A percentile compares a stretch with the other conserved stretches of the same genome.
These are phyloP conservation scores for Colletotrichum agaves DNA, from an alignment of 2,329 filamentous ascomycete genomes.

Conservation along the genomic window DNA sequence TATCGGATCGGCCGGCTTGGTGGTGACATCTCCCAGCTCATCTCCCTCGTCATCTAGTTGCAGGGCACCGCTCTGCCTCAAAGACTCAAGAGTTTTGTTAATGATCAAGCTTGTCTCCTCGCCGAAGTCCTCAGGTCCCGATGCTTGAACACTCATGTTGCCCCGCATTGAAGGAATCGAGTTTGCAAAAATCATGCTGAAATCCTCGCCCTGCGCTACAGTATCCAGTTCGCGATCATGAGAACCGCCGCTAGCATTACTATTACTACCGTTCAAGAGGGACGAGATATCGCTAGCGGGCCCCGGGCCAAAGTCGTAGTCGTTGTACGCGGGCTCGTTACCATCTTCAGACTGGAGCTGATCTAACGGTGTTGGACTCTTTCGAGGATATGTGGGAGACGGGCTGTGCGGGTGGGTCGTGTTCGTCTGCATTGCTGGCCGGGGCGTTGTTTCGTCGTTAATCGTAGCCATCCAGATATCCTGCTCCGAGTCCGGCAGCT, in stretches of 20 bases:
- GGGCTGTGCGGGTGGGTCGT: not conserved
- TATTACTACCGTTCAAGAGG: constrained; percentile 36
- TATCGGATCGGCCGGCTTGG: not conserved
- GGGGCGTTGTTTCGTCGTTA: constrained; percentile 52
- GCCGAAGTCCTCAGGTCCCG: constrained; percentile 58
- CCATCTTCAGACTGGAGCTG: constrained; percentile 29
- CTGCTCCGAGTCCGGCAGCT: constrained; percentile 47
- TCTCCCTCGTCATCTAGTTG: constrained; percentile 29
- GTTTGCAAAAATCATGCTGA: constrained; percentile 69
- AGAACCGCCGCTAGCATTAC: constrained; percentile 36
- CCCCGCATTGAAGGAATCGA: constrained; percentile 63
- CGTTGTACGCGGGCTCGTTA: constrained; percentile 22
- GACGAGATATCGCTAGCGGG: constrained; percentile 32
- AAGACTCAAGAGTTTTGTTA: constrained; percentile 63
- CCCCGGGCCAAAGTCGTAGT: constrained; percentile 33
- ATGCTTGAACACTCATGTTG: constrained; percentile 49
- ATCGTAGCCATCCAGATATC: constrained; percentile 60
- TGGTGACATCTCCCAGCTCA: constrained; percentile 29
- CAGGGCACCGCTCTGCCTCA: constrained; percentile 51
- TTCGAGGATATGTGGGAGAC: constrained; percentile 8
- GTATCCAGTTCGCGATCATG: constrained; percentile 47
- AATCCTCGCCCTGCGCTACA: constrained; percentile 62
- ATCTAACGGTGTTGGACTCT: constrained; percentile 29
- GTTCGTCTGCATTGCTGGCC: constrained; percentile 37
- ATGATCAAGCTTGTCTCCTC: constrained; percentile 68